Conservation (phyloP, 75 land plant genomes). For the Picea sitchensis region DNA sequence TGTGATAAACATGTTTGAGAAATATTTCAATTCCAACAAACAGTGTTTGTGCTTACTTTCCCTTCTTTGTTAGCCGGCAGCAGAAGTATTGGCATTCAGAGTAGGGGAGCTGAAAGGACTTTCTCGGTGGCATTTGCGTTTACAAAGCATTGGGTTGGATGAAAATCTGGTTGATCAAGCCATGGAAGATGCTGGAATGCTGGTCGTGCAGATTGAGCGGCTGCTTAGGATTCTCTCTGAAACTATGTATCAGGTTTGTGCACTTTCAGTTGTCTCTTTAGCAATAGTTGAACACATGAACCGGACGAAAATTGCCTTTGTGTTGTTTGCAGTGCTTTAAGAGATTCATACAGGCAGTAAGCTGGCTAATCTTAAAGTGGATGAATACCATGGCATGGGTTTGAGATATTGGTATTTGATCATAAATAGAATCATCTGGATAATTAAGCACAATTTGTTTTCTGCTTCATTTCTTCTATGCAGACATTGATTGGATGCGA, state of each 20-base stretch:
- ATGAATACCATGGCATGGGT: too few species aligned
- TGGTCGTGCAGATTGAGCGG: slow-evolving; percentile 90
- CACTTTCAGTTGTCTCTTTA: too few species aligned
- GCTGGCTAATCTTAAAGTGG: too few species aligned
- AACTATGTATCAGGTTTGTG: slow-evolving; percentile 62
- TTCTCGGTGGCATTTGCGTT: slow-evolving; percentile 81
- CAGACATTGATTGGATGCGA: too few species aligned
- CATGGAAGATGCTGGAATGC: slow-evolving; percentile 85
- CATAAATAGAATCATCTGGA: too few species aligned
- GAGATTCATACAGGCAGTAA: too few species aligned
- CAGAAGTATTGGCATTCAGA: slow-evolving; percentile 88
- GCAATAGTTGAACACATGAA: too few species aligned
- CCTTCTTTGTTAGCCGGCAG: slow-evolving; percentile 71
- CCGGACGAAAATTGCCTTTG: too few species aligned
- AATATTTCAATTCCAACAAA: not conserved
- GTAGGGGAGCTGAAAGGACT: slow-evolving; percentile 90
- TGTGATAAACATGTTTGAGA: not conserved
- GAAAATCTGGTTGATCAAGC: slow-evolving; percentile 74
- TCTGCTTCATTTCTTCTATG: too few species aligned
- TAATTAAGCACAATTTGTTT: too few species aligned
- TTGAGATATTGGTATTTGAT: too few species aligned
- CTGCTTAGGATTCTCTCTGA: slow-evolving; percentile 73
- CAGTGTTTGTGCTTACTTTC: not conserved
- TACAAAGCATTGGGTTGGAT: slow-evolving; percentile 72
- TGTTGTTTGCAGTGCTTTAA: too few species aligned